These are phyloP conservation scores for Aspergillus egyptiacus DNA, from an alignment of 495 filamentous ascomycete species.

Conservation along the genomic window DNA sequence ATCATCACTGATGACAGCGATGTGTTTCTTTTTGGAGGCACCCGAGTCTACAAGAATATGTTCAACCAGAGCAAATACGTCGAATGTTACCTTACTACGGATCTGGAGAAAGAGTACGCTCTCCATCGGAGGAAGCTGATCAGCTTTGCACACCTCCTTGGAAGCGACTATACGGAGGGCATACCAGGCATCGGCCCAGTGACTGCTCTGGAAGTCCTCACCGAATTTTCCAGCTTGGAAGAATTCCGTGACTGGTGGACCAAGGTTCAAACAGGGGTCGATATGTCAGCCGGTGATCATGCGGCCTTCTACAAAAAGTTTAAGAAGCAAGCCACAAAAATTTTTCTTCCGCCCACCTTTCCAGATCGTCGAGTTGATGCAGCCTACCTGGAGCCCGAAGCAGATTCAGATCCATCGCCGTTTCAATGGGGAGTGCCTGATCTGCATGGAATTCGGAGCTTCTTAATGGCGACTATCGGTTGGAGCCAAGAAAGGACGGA, in stretches of 20 bases:
- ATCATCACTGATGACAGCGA: conserved; percentile 98
- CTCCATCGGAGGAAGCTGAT: conserved; percentile 80
- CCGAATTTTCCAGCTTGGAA: conserved; percentile 68
- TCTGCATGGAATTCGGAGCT: conserved; percentile 74
- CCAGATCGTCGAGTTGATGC: conserved; percentile 67
- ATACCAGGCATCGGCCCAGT: conserved; percentile 87
- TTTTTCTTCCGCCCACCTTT: conserved; percentile 76
- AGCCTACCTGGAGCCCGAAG: conserved; percentile 80
- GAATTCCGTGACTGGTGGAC: conserved; percentile 86
- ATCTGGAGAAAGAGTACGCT: conserved; percentile 84
- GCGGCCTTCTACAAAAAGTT: conserved; percentile 78
- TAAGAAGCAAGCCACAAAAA: conserved; percentile 67
- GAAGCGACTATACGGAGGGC: conserved; percentile 91
- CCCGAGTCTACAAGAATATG: conserved; percentile 97
- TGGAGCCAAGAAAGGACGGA: conserved; percentile 89
- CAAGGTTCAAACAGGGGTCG: conserved; percentile 57
- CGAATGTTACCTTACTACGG: conserved; percentile 85
- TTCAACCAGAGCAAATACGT: conserved; percentile 97
- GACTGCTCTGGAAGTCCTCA: conserved; percentile 83
- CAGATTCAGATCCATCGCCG: conserved; percentile 66
- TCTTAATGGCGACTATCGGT: conserved; percentile 88
- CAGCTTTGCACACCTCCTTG: conserved; percentile 78
- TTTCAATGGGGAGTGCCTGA: conserved; percentile 97
- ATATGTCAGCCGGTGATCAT: conserved; percentile 31
- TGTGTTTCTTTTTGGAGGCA: conserved; percentile 96